Conservation (phyloP, 2,329 filamentous ascomycete species). For the Eutypella sp. region DNA sequence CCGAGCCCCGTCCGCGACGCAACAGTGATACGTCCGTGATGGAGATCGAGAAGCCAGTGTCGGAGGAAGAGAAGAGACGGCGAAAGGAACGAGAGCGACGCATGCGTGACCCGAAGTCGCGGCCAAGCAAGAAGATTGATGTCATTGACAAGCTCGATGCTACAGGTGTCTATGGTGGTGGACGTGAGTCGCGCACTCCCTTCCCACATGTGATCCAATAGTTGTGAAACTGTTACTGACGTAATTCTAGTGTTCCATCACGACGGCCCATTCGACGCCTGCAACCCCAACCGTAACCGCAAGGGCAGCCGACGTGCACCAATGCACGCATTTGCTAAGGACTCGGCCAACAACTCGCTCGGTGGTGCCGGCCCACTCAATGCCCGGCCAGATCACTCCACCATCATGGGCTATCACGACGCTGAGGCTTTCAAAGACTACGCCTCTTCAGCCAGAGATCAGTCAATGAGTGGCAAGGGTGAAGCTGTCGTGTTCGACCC, state of each 20-base stretch:
- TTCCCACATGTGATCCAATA: no score
- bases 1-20: conserved; percentile 55
- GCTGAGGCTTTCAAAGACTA: conserved; percentile 88
- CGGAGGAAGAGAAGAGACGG: conserved; percentile 53
- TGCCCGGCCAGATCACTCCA: conserved; percentile 72
- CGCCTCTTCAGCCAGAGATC: conserved; percentile 30
- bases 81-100: conserved; percentile 50
- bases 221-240: conserved; percentile 8
- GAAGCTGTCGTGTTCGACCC: conserved; percentile 62
- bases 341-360: conserved; percentile 85
- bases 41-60: conserved; percentile 53
- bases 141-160: conserved; percentile 96
- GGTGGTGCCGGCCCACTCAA: conserved; percentile 85
- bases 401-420: conserved; percentile 75
- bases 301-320: conserved; percentile 78
- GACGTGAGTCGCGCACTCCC: conserved; percentile 72
- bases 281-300: conserved; percentile 89
- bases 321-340: conserved; percentile 93
- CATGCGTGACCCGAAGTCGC: conserved; percentile 45
- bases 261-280: conserved; percentile 93
- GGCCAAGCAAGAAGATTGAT: conserved; percentile 58
- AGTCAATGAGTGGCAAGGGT: conserved; percentile 28
- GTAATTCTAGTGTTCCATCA: conserved; percentile 77
- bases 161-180: conserved; percentile 90
- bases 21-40: conserved; percentile 77